Evolutionary conservation across 352 stramenopile genomes (phyloP).

Genomic region (Heterotrichella gracilis): DNA sequence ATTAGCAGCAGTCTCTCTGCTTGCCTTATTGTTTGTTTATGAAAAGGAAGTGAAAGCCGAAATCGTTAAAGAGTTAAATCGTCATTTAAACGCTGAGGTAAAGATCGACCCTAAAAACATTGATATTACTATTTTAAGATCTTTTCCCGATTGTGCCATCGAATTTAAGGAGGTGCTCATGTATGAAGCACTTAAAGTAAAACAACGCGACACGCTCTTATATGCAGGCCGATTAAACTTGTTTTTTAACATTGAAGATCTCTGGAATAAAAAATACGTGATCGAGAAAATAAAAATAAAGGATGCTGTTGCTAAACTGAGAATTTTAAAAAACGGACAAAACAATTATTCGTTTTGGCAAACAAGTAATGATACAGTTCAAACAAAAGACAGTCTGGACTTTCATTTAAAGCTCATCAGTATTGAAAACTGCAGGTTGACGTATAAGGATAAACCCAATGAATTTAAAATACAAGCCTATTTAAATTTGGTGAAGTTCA

Average conservation of each 20-base stretch:
- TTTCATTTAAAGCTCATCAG: neutral
- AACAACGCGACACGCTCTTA: neutral
- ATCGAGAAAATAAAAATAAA: constrained; percentile 3
- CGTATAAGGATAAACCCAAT: neutral
- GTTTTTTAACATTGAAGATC: constrained; percentile 5
- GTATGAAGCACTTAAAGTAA: neutral
- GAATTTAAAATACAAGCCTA: neutral
- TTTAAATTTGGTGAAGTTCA: neutral
- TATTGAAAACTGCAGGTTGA: neutral
- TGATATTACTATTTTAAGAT: neutral
- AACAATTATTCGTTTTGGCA: neutral
- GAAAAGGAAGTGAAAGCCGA: neutral
- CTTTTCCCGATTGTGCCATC: neutral
- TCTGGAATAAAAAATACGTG: constrained; percentile 8
- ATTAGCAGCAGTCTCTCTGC: neutral
- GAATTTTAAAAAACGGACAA: neutral
- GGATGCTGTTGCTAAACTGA: neutral
- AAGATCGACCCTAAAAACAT: constrained; percentile 8
- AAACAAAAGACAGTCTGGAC: neutral
- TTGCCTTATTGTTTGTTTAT: neutral
- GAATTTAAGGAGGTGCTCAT: neutral
- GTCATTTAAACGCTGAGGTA: neutral
- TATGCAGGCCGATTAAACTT: neutral
- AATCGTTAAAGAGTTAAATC: neutral
- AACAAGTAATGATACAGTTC: neutral